Base-by-base conservation (phyloP, 2,329 filamentous ascomycete genomes). In the Ophiostoma ulmi region DNA sequence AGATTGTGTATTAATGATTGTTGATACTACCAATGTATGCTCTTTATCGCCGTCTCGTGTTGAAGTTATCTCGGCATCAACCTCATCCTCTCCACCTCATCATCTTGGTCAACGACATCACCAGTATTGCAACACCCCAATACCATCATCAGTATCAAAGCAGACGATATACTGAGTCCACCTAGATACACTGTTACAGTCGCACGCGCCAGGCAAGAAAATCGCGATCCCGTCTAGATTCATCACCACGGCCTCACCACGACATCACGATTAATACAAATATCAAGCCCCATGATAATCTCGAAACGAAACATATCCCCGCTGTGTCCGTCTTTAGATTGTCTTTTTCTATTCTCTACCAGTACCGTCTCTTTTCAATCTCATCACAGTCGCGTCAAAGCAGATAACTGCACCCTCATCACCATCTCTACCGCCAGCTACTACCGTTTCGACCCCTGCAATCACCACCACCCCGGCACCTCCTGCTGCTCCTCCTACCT, bases 311-410 rank as follows among this genome's bases (percentile, higher is more conserved):
- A 63, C 58, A 63, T 35, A 11, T 20, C 58, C 58, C 22, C 58
- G 14, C 39, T 44, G 10, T 55, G 26, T 20, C 58, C 58, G 58
- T 63, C 55, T 61, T 63, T 35, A 35, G 20, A 44, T 44, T 44
- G 39, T 44, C 39, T 26, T 26, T 26, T 4, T 26, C n/a, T 26
- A 58, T 17, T 55, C 3, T 13, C 7, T 11, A 48, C n/a, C n/a
- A n/a, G n/a, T n/a, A n/a, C 14, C 44, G 17, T 58, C 22, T 5
- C 11, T 26, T 17, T 8, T 35, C 26, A 14, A 31, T 31, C 26
- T 63, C 58, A 35, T 63, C 58, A 63, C 58, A 61, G 58, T 63
- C 58, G 58, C 58, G 58, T 35, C 26, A 35, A 63, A 13, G 22
- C 58, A 17, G 13, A 20, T 11, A 10, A 44, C 44, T 48, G 17